Base-by-base conservation (phyloP, 345 rosid species). In the Sapria himalayana region DNA sequence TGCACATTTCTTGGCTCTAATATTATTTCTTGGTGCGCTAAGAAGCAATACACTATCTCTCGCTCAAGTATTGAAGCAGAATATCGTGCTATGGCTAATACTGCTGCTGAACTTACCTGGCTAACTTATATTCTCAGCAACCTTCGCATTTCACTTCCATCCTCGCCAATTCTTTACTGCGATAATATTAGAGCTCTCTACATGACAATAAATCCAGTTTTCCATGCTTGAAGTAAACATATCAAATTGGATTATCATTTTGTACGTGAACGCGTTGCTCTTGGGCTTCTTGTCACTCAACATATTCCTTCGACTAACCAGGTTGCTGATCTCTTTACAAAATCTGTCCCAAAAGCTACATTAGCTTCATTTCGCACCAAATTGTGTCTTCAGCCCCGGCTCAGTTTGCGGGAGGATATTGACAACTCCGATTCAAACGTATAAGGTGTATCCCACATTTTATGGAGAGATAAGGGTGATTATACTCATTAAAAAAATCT, bases 121-220 rank as follows among this genome's bases (percentile, higher is more conserved):
- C 2, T 50, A 2, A 3, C 17, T 4, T 33, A 21, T 15, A 15
- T 50, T 5, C 18, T 50, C 0, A 6, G 0, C 2, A 29, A 39
- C 13, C 17, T 49, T 6, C 15, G 25, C 6, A 2, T 11, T 7
- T 23, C 33, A 5, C 2, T 20, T 33, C 2, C 19, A 2, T 5
- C 16, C 1, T 7, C 14, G 6, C n/a, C 32, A 1, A 3, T 19
- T 0, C 19, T 38, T 10, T 38, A 14, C 34, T 18, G 44, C 39
- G 52, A 48, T 17, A 37, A 48, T 20, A 18, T 36, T 21, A n/a
- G 29, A 7, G 51, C 43, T 6, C 23, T 31, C 7, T 47, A 33
- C 37, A 6, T 47, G 3, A 14, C 34, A 0, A 15, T 15, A 6
- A 47, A 37, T 35, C 51, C 19, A 2, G 22, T 32, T 3, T 50